Percentiles rank a stretch among this genome's conserved stretches.
Evolutionary conservation across 306 rosid genomes (phyloP).

Genomic region (Quercus cerris): DNA sequence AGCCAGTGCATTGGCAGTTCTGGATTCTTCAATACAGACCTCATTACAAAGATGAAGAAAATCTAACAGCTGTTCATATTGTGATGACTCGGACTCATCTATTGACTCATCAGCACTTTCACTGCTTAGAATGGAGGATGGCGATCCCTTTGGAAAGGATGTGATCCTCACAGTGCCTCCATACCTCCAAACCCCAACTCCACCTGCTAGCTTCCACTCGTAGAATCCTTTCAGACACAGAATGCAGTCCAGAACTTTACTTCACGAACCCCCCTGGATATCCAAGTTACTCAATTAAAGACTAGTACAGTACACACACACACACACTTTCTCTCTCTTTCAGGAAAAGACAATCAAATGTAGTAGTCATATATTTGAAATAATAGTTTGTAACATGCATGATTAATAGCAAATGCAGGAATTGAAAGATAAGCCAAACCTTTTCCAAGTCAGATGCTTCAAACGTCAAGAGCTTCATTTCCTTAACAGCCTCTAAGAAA

Average conservation of each 20-base stretch:
- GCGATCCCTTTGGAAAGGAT: too few species aligned
- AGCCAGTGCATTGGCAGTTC: too few species aligned
- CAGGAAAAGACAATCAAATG: background rate
- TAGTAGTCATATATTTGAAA: background rate
- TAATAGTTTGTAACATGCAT: background rate
- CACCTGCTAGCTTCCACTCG: too few species aligned
- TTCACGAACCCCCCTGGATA: conserved; percentile 84
- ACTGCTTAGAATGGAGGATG: too few species aligned
- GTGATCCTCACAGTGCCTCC: conserved; percentile 99
- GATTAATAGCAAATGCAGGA: background rate
- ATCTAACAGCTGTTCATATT: too few species aligned
- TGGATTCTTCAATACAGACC: too few species aligned
- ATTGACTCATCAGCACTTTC: too few species aligned
- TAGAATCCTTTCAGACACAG: too few species aligned
- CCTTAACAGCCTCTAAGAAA: conserved; percentile 83
- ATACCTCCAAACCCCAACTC: conserved; percentile 95
- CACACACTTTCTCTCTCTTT: background rate
- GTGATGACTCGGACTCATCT: too few species aligned
- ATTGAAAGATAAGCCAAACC: conserved; percentile 32
- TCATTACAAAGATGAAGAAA: too few species aligned
- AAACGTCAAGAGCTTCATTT: conserved; percentile 83
- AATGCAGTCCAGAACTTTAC: too few species aligned
- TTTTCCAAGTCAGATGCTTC: conserved; percentile 96
- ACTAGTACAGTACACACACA: background rate
- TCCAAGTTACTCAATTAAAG: conserved; percentile 13